phyloP scores from a whole-genome alignment of 257 asterid genomes.

The Solanum lignicaule region DNA sequence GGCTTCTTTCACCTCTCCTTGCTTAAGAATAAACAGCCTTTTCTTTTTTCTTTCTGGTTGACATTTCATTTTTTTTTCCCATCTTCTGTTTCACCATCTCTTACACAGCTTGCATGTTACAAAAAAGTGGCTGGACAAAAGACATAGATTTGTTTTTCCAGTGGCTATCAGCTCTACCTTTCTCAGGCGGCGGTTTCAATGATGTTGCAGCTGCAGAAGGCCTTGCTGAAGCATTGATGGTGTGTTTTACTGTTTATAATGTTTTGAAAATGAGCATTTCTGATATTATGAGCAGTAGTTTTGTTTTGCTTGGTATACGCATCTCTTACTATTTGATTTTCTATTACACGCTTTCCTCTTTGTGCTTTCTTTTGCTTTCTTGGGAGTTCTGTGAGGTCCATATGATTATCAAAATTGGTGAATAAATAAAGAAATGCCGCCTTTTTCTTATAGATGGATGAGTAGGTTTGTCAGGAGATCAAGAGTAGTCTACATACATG shows the following conservation, averaged over 20 bases:
- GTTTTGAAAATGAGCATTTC: neutral
- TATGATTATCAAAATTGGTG: neutral
- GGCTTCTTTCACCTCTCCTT: neutral
- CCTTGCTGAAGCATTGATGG: slow-evolving; percentile 88
- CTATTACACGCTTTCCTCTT: neutral
- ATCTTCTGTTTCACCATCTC: slow-evolving; percentile 4
- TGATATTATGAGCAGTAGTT: neutral
- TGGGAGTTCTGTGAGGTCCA: neutral
- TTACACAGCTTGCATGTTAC: slow-evolving; percentile 62
- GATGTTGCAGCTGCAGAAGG: slow-evolving; percentile 97
- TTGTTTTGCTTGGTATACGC: neutral
- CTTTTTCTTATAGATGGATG: neutral
- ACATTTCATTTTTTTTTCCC: neutral
- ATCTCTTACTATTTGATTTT: neutral
- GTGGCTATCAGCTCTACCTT: slow-evolving; percentile 82
- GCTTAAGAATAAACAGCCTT: neutral
- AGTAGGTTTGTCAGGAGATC: too few species aligned
- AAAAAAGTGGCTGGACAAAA: slow-evolving; percentile 87
- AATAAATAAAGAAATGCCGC: neutral
- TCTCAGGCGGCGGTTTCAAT: slow-evolving; percentile 85
- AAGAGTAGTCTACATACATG: too few species aligned
- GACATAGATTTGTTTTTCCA: slow-evolving; percentile 68
- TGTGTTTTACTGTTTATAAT: slow-evolving; percentile 12
- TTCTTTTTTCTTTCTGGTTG: slow-evolving; percentile 1
- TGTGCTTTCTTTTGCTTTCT: neutral